These are phyloP conservation scores for Eremochloa ophiuroides DNA, from an alignment of 176 grass and related monocot genomes.

Conservation along the genomic window DNA sequence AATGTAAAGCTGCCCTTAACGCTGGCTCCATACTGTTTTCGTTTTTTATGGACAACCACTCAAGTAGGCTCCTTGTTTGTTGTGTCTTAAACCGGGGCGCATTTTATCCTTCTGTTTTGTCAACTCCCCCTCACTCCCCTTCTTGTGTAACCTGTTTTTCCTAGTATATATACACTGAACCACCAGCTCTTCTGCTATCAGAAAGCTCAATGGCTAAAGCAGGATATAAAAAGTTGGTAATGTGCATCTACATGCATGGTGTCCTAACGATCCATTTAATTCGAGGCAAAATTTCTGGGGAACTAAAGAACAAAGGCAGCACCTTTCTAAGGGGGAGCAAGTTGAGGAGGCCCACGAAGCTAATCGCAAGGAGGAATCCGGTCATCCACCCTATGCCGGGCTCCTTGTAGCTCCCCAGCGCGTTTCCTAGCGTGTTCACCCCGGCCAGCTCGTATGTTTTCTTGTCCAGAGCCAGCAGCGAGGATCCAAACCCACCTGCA, in stretches of 20 bases:
- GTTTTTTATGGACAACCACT: background rate
- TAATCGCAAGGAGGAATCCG: constrained; percentile 59
- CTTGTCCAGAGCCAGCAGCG: constrained; percentile 58
- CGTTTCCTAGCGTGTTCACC: constrained; percentile 58
- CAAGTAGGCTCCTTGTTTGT: background rate
- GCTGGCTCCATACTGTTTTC: background rate
- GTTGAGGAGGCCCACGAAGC: constrained; percentile 66
- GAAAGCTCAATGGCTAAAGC: background rate
- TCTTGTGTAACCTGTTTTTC: background rate
- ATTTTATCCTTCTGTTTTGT: background rate
- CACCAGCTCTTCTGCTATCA: background rate
- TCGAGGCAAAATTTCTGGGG: background rate
- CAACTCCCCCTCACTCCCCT: background rate
- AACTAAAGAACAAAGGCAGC: background rate
- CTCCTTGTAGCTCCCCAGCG: constrained; percentile 78
- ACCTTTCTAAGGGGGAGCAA: constrained; percentile 86
- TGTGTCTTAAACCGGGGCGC: background rate
- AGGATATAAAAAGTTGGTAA: background rate
- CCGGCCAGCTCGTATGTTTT: constrained; percentile 74
- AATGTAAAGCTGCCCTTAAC: background rate
- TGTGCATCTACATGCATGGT: background rate
- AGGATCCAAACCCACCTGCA: constrained; percentile 80
- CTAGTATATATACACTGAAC: background rate
- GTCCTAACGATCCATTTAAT: background rate
- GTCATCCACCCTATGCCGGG: constrained; percentile 73